Evolutionary conservation across 2,329 filamentous ascomycete genomes (phyloP).

Genomic region (Hypoxylon sp.): DNA sequence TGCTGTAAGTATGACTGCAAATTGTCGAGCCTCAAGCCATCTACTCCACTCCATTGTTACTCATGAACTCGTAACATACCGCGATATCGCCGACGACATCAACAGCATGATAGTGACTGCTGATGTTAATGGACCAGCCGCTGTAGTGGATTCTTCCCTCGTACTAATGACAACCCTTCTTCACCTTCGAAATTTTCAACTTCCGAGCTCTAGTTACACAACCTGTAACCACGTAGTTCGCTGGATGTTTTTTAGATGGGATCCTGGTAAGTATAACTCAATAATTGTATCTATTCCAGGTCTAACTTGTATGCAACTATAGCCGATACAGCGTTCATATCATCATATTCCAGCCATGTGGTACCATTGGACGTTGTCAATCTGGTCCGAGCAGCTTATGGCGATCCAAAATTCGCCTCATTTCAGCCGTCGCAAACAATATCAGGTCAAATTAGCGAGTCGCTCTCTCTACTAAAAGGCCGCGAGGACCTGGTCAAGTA

Average conservation of each 20-base stretch:
- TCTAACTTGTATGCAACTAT: conserved; percentile 32
- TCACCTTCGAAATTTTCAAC: conserved; percentile 69
- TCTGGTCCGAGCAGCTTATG: conserved; percentile 75
- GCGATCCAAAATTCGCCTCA: conserved; percentile 51
- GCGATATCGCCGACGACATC: conserved; percentile 72
- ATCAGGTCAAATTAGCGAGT: conserved; percentile 59
- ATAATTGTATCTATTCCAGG: background rate
- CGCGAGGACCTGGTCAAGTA: conserved; percentile 60
- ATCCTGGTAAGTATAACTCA: conserved; percentile 67
- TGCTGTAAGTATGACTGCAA: conserved; percentile 72
- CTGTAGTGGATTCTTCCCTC: conserved; percentile 81
- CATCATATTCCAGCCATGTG: conserved; percentile 69
- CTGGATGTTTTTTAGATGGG: conserved; percentile 87
- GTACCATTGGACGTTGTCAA: conserved; percentile 72
- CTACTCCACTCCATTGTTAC: conserved; percentile 75
- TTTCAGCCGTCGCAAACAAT: conserved; percentile 49
- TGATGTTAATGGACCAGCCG: conserved; percentile 81
- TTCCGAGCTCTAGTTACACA: conserved; percentile 72
- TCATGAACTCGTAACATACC: conserved; percentile 71
- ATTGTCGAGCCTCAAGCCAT: conserved; percentile 80
- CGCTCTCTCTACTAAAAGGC: conserved; percentile 56
- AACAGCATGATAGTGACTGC: conserved; percentile 78
- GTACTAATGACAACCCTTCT: conserved; percentile 76
- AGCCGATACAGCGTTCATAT: conserved; percentile 75
- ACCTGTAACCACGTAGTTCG: conserved; percentile 76